Conservation (phyloP, 768 basidiomycete species). For the Chiua virens region DNA sequence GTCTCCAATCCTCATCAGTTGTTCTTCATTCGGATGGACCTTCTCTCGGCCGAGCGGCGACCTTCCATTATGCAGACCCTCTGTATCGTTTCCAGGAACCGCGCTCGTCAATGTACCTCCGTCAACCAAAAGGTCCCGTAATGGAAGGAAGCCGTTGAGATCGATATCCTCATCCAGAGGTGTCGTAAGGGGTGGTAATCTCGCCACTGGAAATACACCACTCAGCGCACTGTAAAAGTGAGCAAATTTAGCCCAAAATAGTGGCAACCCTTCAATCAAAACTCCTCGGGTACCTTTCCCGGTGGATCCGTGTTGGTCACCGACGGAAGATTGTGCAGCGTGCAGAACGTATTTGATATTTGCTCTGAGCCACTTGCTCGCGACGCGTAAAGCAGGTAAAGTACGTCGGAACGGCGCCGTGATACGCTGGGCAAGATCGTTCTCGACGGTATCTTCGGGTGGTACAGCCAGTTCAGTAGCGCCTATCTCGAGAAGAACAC, state of each 20-base stretch:
- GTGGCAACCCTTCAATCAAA: conserved; percentile 36
- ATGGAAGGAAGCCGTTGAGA: conserved; percentile 82
- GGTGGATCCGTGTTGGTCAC: conserved; percentile 3
- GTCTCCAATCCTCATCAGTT: conserved; percentile 91
- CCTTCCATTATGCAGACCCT: conserved; percentile 24
- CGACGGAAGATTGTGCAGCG: conserved; percentile 35
- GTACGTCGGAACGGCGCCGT: conserved; percentile 84
- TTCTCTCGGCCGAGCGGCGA: conserved; percentile 38
- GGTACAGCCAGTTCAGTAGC: conserved; percentile 56
- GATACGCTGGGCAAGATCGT: conserved; percentile 77
- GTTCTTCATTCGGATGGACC: conserved; percentile 92
- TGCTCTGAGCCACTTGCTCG: conserved; percentile 83
- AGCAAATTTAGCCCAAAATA: conserved; percentile 75
- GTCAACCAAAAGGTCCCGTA: conserved; percentile 58
- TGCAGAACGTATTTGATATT: conserved; percentile 69
- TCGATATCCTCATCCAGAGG: conserved; percentile 91
- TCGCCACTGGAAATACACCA: conserved; percentile 64
- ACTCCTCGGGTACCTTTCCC: conserved; percentile 17
- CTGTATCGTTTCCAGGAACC: conserved; percentile 22
- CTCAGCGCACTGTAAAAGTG: conserved; percentile 63
- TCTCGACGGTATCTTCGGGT: conserved; percentile 51
- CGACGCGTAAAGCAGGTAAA: conserved; percentile 82
- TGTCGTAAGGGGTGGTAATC: conserved; percentile 54
- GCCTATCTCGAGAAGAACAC: conserved; percentile 65
- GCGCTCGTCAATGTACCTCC: conserved; percentile 3